Base-by-base conservation (phyloP, 305 asterid genomes). In the Coffea humblotiana region DNA sequence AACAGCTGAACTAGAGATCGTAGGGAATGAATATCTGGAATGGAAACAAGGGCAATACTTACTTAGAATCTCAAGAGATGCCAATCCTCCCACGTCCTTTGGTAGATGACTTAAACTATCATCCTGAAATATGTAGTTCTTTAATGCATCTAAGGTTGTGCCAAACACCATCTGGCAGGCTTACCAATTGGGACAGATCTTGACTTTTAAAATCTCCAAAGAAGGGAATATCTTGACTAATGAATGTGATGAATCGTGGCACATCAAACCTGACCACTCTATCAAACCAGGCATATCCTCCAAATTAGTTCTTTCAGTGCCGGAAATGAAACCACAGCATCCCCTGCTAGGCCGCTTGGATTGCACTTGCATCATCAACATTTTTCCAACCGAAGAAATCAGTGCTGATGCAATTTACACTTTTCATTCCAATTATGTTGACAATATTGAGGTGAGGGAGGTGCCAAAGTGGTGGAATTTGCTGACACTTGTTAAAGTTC, bases 331-430 rank as follows among this genome's bases (percentile, higher is more conserved):
- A 14, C 76, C 1, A 37, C 18, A 8, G 47, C 9, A 11, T n/a
- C 11, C 2, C 49, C 2, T 35, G 19, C 74, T 29, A 40, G 6
- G 27, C 9, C 21, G 27, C 58, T 29, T 40, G 43, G 43, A 23
- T 48, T 47, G 16, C 9, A 21, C 45, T 67, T 13, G 75, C n/a
- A 49, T 18, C 49, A 27, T 52, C 67, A 5, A 29, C 51, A 49
- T 35, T 51, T 43, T 66, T 48, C 47, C 75, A 77, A 51, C 77
- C 81, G 40, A 70, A 78, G 71, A 78, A 78, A 11, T 32, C 52
- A 4, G 3, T 0, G 6, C 35, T 12, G 3, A 74, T 74, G 27
- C n/a, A 4, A 10, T 32, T 56, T 19, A 74, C 13, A 10, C 69
- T 32, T 0, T 35, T 1, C 69, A 74, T 32, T 6, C 18, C 18